Evolutionary conservation across 177 flowering plant genomes (phyloP), one percentile per base, ranked within the genome.

Genomic region (Vitis hybrid): DNA sequence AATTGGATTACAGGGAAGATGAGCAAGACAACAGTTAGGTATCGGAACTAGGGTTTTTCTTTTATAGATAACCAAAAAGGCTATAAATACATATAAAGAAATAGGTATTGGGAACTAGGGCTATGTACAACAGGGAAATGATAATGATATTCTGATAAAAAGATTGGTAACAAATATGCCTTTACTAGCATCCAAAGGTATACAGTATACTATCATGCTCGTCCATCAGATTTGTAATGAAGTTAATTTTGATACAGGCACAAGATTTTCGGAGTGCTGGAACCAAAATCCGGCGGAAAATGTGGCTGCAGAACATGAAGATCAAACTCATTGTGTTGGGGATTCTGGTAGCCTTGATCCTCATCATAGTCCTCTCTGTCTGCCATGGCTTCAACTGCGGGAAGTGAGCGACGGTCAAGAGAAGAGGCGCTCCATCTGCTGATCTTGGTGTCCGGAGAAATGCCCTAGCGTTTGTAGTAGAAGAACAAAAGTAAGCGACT

Each of bases 291-390:
- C 51, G 81, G 16, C 69, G 81, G 69, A 78, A 78, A 49, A 78
- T 78, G 81, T 78, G 81, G 81, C 69, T 75, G 53, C 76, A 72
- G 45, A 78, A 78, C 72, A 78, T 78, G 81, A 78, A 78, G 70
- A 58, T 75, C 29, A 78, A 78, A 70, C 72, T 78, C 72, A 75
- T 78, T 15, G 79, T 78, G 13, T 50, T 78, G 71, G 81, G 76
- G 9, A 78, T 78, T 16, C 26, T 75, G 66, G 70, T 75, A 48
- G 78, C 74, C 22, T 64, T 78, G 76, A 78, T 78, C 29, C 81
- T 78, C 66, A 75, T 78, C 70, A 78, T 78, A 16, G 72, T 78
- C 45, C 72, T 78, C 48, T 75, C 81, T 29, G 74, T 75, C 22
- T 78, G 81, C 72, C 48, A 52, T 57, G 79, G 81, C 4, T 72